Evolutionary conservation across 441 rosid genomes (phyloP).

Genomic region (Gossypium schwendimanii): DNA sequence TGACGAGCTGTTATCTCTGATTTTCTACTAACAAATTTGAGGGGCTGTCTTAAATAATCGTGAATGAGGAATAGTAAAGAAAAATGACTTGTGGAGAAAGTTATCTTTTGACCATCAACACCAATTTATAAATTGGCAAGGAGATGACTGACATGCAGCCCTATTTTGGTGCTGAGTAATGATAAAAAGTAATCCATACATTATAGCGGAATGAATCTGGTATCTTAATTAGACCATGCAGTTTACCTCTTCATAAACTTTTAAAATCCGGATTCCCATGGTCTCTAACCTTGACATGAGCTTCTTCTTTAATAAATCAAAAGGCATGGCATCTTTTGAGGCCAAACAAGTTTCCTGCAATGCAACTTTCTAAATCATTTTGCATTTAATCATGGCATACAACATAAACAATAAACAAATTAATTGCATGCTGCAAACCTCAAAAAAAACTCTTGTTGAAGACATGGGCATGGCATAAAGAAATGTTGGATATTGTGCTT

Average conservation of each 20-base stretch:
- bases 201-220: not conserved
- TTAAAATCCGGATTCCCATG: conserved; percentile 59
- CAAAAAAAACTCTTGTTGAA: conserved; percentile 77
- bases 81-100: not conserved
- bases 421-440: conserved; percentile 39
- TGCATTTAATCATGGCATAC: conserved; percentile 9
- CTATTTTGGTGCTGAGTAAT: not conserved
- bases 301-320: conserved; percentile 69
- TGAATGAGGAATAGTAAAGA: not conserved
- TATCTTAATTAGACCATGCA: not conserved
- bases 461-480: conserved; percentile 89
- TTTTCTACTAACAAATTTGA: not conserved
- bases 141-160: not conserved
- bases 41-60: not conserved
- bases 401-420: not conserved
- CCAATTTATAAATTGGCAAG: not conserved
- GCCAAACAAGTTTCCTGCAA: conserved; percentile 94
- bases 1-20: not conserved
- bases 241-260: conserved; percentile 79
- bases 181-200: not conserved
- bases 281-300: conserved; percentile 73
- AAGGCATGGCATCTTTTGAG: conserved; percentile 83
- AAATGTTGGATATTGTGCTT: conserved; percentile 78
- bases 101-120: not conserved
- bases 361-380: conserved; percentile 17